Evolutionary conservation across 2,329 filamentous ascomycete genomes (phyloP).

Genomic region (Metarhizium anisopliae): DNA sequence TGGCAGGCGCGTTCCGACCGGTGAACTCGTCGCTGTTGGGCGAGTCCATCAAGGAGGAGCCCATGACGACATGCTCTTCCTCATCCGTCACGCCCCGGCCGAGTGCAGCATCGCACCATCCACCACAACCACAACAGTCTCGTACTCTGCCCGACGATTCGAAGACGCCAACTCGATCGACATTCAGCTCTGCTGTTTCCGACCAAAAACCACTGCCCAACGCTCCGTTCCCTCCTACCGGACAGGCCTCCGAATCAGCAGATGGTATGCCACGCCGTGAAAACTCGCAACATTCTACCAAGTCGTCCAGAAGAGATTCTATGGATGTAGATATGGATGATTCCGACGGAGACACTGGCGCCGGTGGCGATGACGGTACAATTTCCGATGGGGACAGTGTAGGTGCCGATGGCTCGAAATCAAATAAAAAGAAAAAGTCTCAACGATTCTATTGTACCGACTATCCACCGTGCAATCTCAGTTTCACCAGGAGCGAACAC

Average conservation of each 20-base stretch:
- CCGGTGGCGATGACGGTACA: constrained; percentile 36
- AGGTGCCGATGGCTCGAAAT: constrained; percentile 55
- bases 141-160: constrained; percentile 31
- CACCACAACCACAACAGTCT: constrained; percentile 14
- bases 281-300: constrained; percentile 51
- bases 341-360: constrained; percentile 53
- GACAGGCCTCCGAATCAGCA: constrained; percentile 37
- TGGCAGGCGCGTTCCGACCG: constrained; percentile 40
- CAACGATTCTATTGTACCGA: constrained; percentile 95
- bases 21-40: constrained; percentile 34
- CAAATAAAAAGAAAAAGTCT: constrained; percentile 90
- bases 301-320: constrained; percentile 45
- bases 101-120: constrained; percentile 25
- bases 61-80: constrained; percentile 26
- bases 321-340: constrained; percentile 71
- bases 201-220: constrained; percentile 46
- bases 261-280: constrained; percentile 27
- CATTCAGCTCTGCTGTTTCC: constrained; percentile 32
- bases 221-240: constrained; percentile 41
- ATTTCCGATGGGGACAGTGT: constrained; percentile 59
- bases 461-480: constrained; percentile 86
- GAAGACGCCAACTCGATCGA: constrained; percentile 55
- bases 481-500: constrained; percentile 94
- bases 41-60: constrained; percentile 23
- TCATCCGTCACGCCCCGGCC: constrained; percentile 21